Percentiles rank a stretch among this genome's conserved stretches.
phyloP scores from a whole-genome alignment of 1,139 yeast species.

The Zygosaccharomyces pseudobailii region DNA sequence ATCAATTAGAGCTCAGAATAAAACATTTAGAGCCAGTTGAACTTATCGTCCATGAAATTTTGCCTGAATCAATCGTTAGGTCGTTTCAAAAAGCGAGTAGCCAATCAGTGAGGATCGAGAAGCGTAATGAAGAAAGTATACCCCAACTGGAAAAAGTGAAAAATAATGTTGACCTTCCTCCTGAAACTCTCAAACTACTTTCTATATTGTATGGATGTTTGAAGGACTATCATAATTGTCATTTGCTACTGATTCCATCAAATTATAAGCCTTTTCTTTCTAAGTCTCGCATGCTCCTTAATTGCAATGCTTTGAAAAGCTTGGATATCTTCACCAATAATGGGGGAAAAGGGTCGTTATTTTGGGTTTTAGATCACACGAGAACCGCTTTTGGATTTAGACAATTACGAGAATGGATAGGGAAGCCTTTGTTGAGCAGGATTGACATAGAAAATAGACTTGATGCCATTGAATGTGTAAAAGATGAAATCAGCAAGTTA shows the following conservation, averaged over 20 bases:
- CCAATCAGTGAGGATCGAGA: conserved; percentile 15
- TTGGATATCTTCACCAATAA: conserved; percentile 71
- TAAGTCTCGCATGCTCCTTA: conserved; percentile 57
- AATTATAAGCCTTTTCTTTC: conserved; percentile 51
- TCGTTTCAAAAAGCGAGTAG: conserved; percentile 7
- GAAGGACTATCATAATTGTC: conserved; percentile 55
- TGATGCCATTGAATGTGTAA: conserved; percentile 60
- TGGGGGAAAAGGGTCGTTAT: conserved; percentile 58
- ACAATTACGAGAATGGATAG: conserved; percentile 64
- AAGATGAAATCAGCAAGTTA: conserved; percentile 39
- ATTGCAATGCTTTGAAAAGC: conserved; percentile 61
- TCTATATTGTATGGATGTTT: conserved; percentile 50
- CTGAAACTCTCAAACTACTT: conserved; percentile 25
- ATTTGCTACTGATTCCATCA: conserved; percentile 49
- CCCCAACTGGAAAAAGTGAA: background rate
- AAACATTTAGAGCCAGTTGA: conserved; percentile 75
- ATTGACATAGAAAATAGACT: conserved; percentile 44
- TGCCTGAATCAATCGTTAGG: conserved; percentile 22
- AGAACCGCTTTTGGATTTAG: conserved; percentile 72
- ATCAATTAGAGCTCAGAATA: conserved; percentile 67
- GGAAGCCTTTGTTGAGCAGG: conserved; percentile 56
- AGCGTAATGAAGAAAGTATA: background rate
- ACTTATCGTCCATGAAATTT: conserved; percentile 44
- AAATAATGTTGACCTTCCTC: conserved; percentile 33
- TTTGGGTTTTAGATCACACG: conserved; percentile 79